Percentiles rank a stretch among this genome's conserved stretches.
Evolutionary conservation across 2,329 filamentous ascomycete species (phyloP).

Genomic region (Alternaria atra): DNA sequence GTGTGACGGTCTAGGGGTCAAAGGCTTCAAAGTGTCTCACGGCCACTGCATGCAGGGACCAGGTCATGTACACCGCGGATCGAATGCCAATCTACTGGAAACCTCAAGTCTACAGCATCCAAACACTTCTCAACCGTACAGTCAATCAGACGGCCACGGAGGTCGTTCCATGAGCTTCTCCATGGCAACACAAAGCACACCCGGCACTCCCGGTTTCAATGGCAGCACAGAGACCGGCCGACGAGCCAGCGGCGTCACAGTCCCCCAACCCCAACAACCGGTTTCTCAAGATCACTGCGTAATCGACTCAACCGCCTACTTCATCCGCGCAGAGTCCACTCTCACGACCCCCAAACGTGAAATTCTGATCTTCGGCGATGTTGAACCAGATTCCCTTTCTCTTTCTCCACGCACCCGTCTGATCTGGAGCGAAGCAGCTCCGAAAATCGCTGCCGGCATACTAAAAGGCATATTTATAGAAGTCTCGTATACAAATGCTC

Average conservation of each 20-base stretch:
- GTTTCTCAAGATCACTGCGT: conserved; percentile 63
- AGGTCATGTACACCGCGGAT: conserved; percentile 54
- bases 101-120: conserved; percentile 36
- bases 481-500: conserved; percentile 88
- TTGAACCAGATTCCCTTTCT: conserved; percentile 89
- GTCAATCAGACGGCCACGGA: conserved; percentile 32
- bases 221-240: conserved; percentile 30
- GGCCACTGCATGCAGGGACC: conserved; percentile 81
- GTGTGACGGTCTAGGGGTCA: conserved; percentile 87
- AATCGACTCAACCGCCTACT: conserved; percentile 91
- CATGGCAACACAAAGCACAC: conserved; percentile 42
- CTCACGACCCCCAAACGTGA: conserved; percentile 60
- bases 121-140: conserved; percentile 31
- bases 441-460: conserved; percentile 77
- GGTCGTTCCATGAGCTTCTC: conserved; percentile 49
- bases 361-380: conserved; percentile 92
- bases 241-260: conserved; percentile 22
- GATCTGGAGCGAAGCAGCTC: conserved; percentile 89
- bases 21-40: conserved; percentile 87
- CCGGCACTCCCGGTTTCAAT: conserved; percentile 47
- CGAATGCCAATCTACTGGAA: conserved; percentile 53
- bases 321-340: conserved; percentile 76
- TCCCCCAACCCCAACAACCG: conserved; percentile 30
- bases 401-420: conserved; percentile 79
- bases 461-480: conserved; percentile 91